Base-by-base conservation (phyloP, 2,329 filamentous ascomycete genomes). In the Zymoseptoria pseudotritici region DNA sequence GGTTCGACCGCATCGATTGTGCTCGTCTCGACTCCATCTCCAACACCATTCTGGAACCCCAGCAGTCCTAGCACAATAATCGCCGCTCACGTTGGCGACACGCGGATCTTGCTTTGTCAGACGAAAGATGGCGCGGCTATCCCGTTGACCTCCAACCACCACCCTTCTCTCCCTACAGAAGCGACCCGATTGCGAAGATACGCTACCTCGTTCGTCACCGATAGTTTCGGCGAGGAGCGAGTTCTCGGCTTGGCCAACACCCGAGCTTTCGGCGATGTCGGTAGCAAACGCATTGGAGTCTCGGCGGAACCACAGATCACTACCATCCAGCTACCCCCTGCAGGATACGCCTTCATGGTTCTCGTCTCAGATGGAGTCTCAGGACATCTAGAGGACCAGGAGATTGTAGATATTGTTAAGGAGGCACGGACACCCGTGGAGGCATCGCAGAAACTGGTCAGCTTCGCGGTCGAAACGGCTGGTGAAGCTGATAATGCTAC, bases 201-300 rank as follows among this genome's bases (percentile, higher is more conserved):
- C 72, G 89, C 91, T 1, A 85, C 89, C 29, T 87, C 88, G 2
- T 93, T 97, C 72, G 88, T 96, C 19, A 94, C 93, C 0, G 94
- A 99, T 76, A 95, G 90, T 36, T 99, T 99, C 73, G 94, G 94
- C 71, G 94, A 99, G 76, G 92, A 97, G 76, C 91, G 94, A 67
- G 94, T 99, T 74, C 87, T 87, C 13, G 93, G 94, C 0, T 82
- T 99, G 0, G 94, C 94, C 67, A 99, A 99, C 76, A 95, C 90
- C 31, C 89, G 94, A 29, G 83, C 94, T 3, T 97, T 99, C 72
- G 94, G 94, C 24, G 94, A 99, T 77, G 91, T 97, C 76, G 83
- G 83, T 36, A 90, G 86, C 59, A 99, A 99, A 76, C 88, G 93
- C 57, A 87, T 97, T 56, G 94, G 94, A 26, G 93, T 99, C 11